A percentile compares a stretch with the other conserved stretches of the same genome.
Conservation (phyloP, 768 basidiomycete species). For the Macrolepiota dolichaula region DNA sequence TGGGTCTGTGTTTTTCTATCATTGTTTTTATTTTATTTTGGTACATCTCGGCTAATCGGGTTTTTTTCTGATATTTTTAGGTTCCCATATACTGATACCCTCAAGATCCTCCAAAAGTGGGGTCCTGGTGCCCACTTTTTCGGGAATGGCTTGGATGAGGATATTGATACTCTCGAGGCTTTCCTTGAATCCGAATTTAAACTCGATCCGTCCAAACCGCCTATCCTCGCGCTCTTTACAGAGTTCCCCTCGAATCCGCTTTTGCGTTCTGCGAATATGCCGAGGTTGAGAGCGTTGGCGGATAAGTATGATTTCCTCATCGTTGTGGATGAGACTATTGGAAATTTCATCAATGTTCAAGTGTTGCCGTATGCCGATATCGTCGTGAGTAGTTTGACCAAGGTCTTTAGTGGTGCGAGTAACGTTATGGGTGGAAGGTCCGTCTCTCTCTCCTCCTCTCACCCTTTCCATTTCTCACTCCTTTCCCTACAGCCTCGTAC, state of each 20-base stretch:
- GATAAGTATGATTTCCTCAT: constrained; percentile 87
- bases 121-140: constrained; percentile 91
- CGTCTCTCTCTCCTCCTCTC: constrained; percentile 20
- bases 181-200: constrained; percentile 47
- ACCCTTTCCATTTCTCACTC: background rate
- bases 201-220: constrained; percentile 43
- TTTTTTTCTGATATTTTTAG: constrained; percentile 35
- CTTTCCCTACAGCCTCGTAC: constrained; percentile 58
- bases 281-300: constrained; percentile 70
- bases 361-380: constrained; percentile 85
- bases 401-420: constrained; percentile 90
- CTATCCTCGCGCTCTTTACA: constrained; percentile 78
- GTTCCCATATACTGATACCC: constrained; percentile 93
- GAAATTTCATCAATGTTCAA: constrained; percentile 92
- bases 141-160: constrained; percentile 72
- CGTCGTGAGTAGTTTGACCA: constrained; percentile 87
- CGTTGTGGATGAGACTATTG: constrained; percentile 92
- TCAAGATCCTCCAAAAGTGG: constrained; percentile 94
- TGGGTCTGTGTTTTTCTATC: constrained; percentile 56
- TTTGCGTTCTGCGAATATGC: constrained; percentile 78
- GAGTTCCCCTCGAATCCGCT: constrained; percentile 98
- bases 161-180: constrained; percentile 69
- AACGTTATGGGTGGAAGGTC: constrained; percentile 99
- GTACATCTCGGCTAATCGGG: background rate
- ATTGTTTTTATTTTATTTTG: too few relatives aligned